Evolutionary conservation across 805 yeast genomes (phyloP).

Genomic region (Wickerhamiella musiphila): DNA sequence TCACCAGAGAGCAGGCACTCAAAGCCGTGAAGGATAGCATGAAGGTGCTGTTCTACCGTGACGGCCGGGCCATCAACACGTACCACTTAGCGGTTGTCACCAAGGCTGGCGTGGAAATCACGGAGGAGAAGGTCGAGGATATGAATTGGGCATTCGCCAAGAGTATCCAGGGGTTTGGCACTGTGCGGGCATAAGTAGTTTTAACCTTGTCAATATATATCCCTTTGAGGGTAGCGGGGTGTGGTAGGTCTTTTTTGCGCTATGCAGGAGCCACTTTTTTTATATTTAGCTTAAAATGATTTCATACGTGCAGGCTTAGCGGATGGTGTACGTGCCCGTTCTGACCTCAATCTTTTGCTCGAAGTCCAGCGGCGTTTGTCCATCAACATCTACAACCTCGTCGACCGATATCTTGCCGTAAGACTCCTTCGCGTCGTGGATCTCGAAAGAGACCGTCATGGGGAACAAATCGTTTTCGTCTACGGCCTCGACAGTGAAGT

Average conservation of each 20-base stretch:
- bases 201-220: too few relatives aligned
- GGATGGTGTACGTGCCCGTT: slow-evolving; percentile 13
- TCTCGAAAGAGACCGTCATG: slow-evolving; percentile 49
- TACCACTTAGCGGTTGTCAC: slow-evolving; percentile 66
- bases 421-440: slow-evolving; percentile 26
- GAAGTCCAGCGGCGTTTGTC: slow-evolving; percentile 17
- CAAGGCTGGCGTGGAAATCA: slow-evolving; percentile 38
- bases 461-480: slow-evolving; percentile 84
- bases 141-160: slow-evolving; percentile 47
- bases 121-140: slow-evolving; percentile 18
- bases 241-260: not conserved
- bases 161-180: slow-evolving; percentile 81
- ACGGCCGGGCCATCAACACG: slow-evolving; percentile 81
- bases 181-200: slow-evolving; percentile 22
- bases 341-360: slow-evolving; percentile 9
- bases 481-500: slow-evolving; percentile 54
- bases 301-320: slow-evolving; percentile 1
- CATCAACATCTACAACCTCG: slow-evolving; percentile 34
- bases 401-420: slow-evolving; percentile 51
- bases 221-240: too few relatives aligned
- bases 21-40: slow-evolving; percentile 65
- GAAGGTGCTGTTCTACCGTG: slow-evolving; percentile 91
- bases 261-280: not conserved
- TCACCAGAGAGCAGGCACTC: slow-evolving; percentile 60
- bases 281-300: too few relatives aligned